Percentiles rank a stretch among this genome's conserved stretches.
These are phyloP conservation scores for Didymella exigua DNA, from an alignment of 2,329 filamentous ascomycete species.

Conservation along the genomic window DNA sequence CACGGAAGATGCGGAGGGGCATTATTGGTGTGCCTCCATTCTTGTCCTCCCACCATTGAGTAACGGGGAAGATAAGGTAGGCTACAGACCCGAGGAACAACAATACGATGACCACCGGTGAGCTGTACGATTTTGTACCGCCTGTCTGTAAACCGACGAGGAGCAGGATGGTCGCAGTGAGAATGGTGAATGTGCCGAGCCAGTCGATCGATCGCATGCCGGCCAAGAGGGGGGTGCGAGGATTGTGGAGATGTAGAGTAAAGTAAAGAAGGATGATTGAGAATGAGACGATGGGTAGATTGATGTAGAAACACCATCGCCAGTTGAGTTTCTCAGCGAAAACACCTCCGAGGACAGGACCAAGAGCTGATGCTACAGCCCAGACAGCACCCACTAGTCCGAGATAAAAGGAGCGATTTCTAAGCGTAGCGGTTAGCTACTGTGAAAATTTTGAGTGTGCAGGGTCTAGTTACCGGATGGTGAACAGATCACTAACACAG, in stretches of 20 bases:
- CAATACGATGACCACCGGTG: slow-evolving; percentile 57
- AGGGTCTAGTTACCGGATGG: slow-evolving; percentile 34
- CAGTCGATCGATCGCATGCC: slow-evolving; percentile 61
- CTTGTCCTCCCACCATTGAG: slow-evolving; percentile 68
- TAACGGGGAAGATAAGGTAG: slow-evolving; percentile 59
- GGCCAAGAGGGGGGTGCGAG: slow-evolving; percentile 52
- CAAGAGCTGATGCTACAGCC: slow-evolving; percentile 60
- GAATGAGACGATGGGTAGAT: slow-evolving; percentile 55
- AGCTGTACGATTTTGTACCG: slow-evolving; percentile 55
- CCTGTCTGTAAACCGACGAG: slow-evolving; percentile 61
- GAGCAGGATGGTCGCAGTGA: slow-evolving; percentile 56
- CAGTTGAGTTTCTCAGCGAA: slow-evolving; percentile 55
- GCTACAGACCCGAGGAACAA: slow-evolving; percentile 56
- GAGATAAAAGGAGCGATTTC: slow-evolving; percentile 56
- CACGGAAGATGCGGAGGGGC: slow-evolving; percentile 68
- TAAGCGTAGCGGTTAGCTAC: slow-evolving; percentile 23
- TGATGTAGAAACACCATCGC: slow-evolving; percentile 58
- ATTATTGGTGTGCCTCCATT: slow-evolving; percentile 69
- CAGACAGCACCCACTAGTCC: slow-evolving; percentile 60
- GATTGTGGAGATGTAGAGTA: slow-evolving; percentile 60
- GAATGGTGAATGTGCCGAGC: slow-evolving; percentile 57
- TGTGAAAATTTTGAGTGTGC: neutral
- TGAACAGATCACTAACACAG: slow-evolving; percentile 61
- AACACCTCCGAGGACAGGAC: slow-evolving; percentile 60
- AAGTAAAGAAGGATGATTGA: slow-evolving; percentile 57